Conservation (phyloP, 2,329 filamentous ascomycete genomes). For the Aspergillus clavatus region DNA sequence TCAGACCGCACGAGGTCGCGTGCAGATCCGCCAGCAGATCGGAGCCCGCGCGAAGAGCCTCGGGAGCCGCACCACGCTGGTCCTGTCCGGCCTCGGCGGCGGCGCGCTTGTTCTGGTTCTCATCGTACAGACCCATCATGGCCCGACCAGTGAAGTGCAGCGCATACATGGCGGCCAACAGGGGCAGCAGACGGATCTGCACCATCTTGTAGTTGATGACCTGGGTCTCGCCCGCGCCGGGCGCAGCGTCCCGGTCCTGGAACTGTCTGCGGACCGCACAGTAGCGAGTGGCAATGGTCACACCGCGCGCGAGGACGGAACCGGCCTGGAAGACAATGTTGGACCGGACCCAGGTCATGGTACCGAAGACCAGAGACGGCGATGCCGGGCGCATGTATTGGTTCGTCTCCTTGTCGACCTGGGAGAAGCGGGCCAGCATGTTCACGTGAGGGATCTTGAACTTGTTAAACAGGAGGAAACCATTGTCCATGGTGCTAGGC, state of each 20-base stretch:
- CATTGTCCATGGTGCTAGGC: constrained; percentile 68
- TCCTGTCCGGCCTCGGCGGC: constrained; percentile 41
- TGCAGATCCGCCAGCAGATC: constrained; percentile 70
- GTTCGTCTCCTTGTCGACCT: constrained; percentile 62
- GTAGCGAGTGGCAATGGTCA: constrained; percentile 73
- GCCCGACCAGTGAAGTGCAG: constrained; percentile 71
- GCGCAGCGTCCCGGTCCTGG: constrained; percentile 64
- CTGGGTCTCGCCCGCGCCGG: constrained; percentile 61
- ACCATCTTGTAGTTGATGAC: constrained; percentile 81
- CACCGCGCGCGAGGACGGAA: constrained; percentile 65
- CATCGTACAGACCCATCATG: constrained; percentile 69
- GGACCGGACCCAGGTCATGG: constrained; percentile 69
- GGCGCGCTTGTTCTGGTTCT: constrained; percentile 64
- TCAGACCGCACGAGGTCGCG: constrained; percentile 70
- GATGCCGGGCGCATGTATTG: constrained; percentile 64
- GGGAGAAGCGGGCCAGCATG: constrained; percentile 68
- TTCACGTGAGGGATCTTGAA: constrained; percentile 69
- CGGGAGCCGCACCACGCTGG: constrained; percentile 59
- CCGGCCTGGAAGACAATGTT: constrained; percentile 71
- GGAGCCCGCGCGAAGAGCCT: constrained; percentile 61
- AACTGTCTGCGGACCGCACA: constrained; percentile 71
- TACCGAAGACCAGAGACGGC: constrained; percentile 67
- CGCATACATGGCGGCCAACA: constrained; percentile 71
- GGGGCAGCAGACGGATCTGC: constrained; percentile 65
- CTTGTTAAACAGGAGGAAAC: constrained; percentile 71